Base-by-base conservation (phyloP, 2,329 filamentous ascomycete genomes). In the Dactylellina drechsleri region DNA sequence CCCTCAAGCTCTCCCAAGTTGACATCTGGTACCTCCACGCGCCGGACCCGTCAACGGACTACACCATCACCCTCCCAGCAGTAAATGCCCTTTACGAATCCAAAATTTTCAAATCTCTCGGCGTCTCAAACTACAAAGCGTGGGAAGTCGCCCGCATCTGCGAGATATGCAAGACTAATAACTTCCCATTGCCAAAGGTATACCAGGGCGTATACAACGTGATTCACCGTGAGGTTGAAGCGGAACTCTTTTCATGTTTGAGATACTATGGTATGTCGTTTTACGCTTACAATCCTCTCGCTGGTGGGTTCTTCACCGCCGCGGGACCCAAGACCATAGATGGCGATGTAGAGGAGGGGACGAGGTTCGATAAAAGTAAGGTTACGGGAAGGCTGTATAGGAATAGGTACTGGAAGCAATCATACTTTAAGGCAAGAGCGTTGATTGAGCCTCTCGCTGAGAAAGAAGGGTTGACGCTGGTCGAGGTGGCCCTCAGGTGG, bases 161-260 rank as follows among this genome's bases (percentile, higher is more conserved):
- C 68, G 87, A 92, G 82, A 90, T 89, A 45, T 94, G 91, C 85
- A 90, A 90, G 79, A 88, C 91, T 82, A 89, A 91, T 79, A 87
- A 87, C 76, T 96, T 91, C 91, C 91, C 96, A 15, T 87, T 90
- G 45, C 92, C 92, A 0, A 92, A 90, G 0, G 88, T 96, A 66
- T 96, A 92, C 82, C 92, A 95, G 82, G 93, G 86, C 79, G 94
- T 96, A 91, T 94, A 94, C 83, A 94, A 94, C 82, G 88, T 87
- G 68, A 91, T 93, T 78, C 92, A 89, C 20, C 88, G 92, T 61
- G 87, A 87, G 65, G 89, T 94, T 77, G 92, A 95, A 81, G 81
- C 86, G 0, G 92, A 95, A 81, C 84, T 95, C 49, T 86, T 95
- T 64, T 88, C 88, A 2, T 88, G 89, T 20, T 93, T 90, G 80